Base-by-base conservation (phyloP, 495 filamentous ascomycete species). In the Tetracladium setigerum region DNA sequence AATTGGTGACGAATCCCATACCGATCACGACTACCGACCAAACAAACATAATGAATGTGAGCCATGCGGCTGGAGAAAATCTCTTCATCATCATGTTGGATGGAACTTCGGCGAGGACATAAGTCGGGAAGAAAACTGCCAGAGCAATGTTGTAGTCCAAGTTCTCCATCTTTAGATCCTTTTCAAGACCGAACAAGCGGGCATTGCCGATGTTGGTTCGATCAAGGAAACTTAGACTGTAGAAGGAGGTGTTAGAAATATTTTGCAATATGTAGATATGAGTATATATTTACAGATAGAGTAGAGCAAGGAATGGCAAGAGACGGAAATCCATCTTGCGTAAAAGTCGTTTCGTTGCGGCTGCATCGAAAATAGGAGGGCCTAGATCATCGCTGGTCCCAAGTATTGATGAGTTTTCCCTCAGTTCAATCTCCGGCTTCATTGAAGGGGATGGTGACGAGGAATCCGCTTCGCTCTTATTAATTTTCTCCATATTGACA, bases 191-290 rank as follows among this genome's bases (percentile, higher is more conserved):
- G 7, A 64, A 79, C 30, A 88, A 69, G 50, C 82, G 81, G 1
- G 84, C 85, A 65, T 88, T 89, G 27, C 83, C 86, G 44, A 88
- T 79, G 56, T 87, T 87, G 4, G 79, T 83, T 22, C 81, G 73
- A 59, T 72, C 69, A 17, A 74, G 62, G 50, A 71, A 75, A 49
- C 66, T 67, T 22, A 73, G 63, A 5, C 49, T 56, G 13, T 7
- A 18, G 2, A 13, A n/a, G 13, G 39, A 19, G 40, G 46, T 27
- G 42, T 30, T 8, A 36, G 34, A 33, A n/a, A 12, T 38, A 13
- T 9, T 5, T 38, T 13, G 24, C 11, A 31, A 33, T 27, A 7
- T 7, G 7, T 3, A 27, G 22, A 7, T 3, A 3, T 27, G 14
- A n/a, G 31, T 14, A 34, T 14, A 1, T 15, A 15, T 49, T 52